Evolutionary conservation across 805 yeast species (phyloP).

Genomic region (Lachancea lanzarotensis): DNA sequence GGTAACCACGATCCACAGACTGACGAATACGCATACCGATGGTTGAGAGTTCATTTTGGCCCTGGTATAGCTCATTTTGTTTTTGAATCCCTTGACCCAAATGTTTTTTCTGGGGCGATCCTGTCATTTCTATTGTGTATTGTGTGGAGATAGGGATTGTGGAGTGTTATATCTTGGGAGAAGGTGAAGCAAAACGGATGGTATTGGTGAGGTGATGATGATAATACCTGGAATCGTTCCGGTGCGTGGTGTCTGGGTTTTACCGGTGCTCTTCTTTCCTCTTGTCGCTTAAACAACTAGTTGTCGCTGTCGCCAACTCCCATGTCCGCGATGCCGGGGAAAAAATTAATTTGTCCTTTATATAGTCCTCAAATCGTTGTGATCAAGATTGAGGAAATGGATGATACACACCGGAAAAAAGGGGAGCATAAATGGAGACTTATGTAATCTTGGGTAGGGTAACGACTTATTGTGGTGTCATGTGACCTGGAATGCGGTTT

Average conservation of each 20-base stretch:
- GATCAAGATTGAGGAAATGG: background rate
- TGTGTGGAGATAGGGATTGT: background rate
- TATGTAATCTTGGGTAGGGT: background rate
- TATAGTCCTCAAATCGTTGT: background rate
- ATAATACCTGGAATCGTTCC: background rate
- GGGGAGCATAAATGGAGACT: background rate
- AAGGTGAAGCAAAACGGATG: background rate
- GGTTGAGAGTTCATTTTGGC: conserved; percentile 40
- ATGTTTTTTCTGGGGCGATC: conserved; percentile 35
- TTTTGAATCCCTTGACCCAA: conserved; percentile 23
- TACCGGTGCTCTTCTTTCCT: background rate
- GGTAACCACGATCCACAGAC: conserved; percentile 57
- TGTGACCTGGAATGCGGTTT: background rate
- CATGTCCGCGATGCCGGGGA: too few species aligned
- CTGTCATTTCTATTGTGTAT: background rate
- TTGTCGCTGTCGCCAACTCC: background rate
- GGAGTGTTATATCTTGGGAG: background rate
- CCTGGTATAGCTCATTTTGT: conserved; percentile 19
- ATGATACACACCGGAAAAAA: background rate
- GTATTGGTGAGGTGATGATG: background rate
- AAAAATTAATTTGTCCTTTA: background rate
- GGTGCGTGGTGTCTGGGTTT: background rate
- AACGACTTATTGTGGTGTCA: too few species aligned
- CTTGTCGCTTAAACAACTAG: background rate
- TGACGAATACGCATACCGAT: conserved; percentile 70